Percentiles rank a stretch among this genome's conserved stretches.
Evolutionary conservation across 2,329 filamentous ascomycete genomes (phyloP).

Genomic region (Kalaharituber pfeilii): DNA sequence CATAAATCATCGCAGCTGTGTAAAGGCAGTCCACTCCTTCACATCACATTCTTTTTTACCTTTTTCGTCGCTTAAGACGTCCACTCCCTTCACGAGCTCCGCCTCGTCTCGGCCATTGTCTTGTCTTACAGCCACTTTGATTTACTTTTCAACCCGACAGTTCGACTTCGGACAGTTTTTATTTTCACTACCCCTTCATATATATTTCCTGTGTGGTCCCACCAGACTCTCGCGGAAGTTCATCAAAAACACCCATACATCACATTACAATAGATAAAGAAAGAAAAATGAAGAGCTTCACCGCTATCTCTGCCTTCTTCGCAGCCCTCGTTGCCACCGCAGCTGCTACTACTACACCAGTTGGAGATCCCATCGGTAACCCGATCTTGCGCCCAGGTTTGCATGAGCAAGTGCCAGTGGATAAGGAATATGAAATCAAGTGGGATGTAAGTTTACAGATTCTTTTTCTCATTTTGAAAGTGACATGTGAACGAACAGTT

Average conservation of each 20-base stretch:
- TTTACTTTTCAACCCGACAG: neutral
- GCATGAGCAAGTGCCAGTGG: conserved; percentile 38
- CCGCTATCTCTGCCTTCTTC: conserved; percentile 12
- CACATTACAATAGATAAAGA: conserved; percentile 4
- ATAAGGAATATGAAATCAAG: conserved; percentile 39
- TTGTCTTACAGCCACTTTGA: neutral
- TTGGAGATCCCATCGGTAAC: conserved; percentile 31
- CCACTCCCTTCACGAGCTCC: neutral
- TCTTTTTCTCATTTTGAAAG: too few relatives aligned
- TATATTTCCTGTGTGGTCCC: too few relatives aligned
- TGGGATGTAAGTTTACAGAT: conserved; percentile 34
- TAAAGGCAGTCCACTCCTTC: neutral
- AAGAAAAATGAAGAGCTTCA: conserved; percentile 22
- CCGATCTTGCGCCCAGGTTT: conserved; percentile 37
- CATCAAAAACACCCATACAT: neutral
- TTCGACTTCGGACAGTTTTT: neutral
- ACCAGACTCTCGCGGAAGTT: too few relatives aligned
- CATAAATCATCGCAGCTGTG: neutral
- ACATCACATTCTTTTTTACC: neutral
- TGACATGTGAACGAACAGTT: too few relatives aligned
- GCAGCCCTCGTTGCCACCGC: conserved; percentile 21
- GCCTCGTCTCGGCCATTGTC: neutral
- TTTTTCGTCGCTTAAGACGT: neutral
- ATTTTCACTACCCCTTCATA: neutral
- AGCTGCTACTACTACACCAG: conserved; percentile 22